These are phyloP conservation scores for Actinomortierella ambigua DNA, from an alignment of 371 early-diverging fungal species.

Conservation along the genomic window DNA sequence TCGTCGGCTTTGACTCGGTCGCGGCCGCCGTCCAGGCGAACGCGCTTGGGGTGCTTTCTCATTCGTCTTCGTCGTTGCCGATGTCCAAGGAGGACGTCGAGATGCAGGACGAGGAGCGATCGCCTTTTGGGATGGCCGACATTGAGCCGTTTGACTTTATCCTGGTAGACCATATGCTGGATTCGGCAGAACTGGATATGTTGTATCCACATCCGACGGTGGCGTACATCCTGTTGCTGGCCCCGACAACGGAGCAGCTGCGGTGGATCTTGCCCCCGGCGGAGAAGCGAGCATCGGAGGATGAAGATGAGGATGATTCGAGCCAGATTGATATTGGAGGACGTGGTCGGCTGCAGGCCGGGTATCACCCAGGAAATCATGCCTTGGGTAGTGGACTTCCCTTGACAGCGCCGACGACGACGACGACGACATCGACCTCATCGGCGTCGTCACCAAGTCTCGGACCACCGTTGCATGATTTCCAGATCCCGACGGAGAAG, in stretches of 20 bases:
- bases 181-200: slow-evolving; percentile 29
- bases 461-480: too few relatives aligned
- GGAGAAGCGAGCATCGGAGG: slow-evolving; percentile 1
- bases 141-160: slow-evolving; percentile 30
- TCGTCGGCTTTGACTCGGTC: slow-evolving; percentile 27
- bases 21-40: slow-evolving; percentile 14
- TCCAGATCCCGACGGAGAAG: too few relatives aligned
- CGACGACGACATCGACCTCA: too few relatives aligned
- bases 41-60: too few relatives aligned
- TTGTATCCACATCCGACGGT: slow-evolving; percentile 24
- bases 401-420: too few relatives aligned
- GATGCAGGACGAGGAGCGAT: too few relatives aligned
- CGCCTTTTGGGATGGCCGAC: too few relatives aligned
- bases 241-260: slow-evolving; percentile 32
- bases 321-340: slow-evolving; percentile 25
- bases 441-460: too few relatives aligned
- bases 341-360: slow-evolving; percentile 12
- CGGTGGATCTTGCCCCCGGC: slow-evolving; percentile 39
- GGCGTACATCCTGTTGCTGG: slow-evolving; percentile 30
- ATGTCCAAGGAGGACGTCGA: too few relatives aligned
- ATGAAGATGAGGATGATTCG: slow-evolving; percentile 11
- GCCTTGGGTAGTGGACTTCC: too few relatives aligned
- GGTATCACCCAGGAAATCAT: too few relatives aligned
- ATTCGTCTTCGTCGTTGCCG: slow-evolving; percentile 5
- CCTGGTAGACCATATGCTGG: slow-evolving; percentile 37